A percentile compares a stretch with the other conserved stretches of the same genome.
phyloP scores from a whole-genome alignment of 805 yeast species.

The Ogataea methanolica region DNA sequence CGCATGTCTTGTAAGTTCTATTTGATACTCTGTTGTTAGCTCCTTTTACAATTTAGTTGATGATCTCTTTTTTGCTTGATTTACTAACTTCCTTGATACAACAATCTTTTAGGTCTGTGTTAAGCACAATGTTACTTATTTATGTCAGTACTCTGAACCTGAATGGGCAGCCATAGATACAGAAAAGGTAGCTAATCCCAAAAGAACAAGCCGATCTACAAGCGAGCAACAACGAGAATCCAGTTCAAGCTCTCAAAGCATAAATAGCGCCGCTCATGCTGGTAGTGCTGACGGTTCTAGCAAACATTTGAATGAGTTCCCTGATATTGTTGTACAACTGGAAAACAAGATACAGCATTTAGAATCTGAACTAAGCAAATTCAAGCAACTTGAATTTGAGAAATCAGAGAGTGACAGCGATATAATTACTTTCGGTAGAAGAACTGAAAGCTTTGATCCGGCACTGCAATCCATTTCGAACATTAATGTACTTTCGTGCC shows the following conservation, averaged over 20 bases:
- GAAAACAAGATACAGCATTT: neutral
- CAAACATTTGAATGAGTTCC: too few species aligned
- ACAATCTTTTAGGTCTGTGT: constrained; percentile 15
- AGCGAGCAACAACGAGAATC: too few species aligned
- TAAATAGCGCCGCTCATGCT: too few species aligned
- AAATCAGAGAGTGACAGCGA: constrained; percentile 5
- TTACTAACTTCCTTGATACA: neutral
- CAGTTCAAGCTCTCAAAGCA: too few species aligned
- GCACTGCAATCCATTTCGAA: neutral
- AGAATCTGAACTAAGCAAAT: constrained; percentile 9
- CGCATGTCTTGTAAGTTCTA: constrained; percentile 24
- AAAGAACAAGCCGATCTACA: too few species aligned
- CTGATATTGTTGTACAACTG: neutral
- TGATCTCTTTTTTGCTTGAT: constrained; percentile 12
- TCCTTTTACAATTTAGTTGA: constrained; percentile 30
- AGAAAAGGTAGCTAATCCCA: neutral
- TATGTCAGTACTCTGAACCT: constrained; percentile 24
- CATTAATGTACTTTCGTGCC: constrained; percentile 10
- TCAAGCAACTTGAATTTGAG: neutral
- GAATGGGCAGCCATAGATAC: constrained; percentile 13
- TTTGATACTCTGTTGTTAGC: neutral
- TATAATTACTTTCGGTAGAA: constrained; percentile 13
- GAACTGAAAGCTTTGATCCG: neutral
- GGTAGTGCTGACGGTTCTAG: too few species aligned
- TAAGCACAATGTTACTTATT: constrained; percentile 20